phyloP scores from a whole-genome alignment of 2,329 filamentous ascomycete genomes.

The Claviceps capensis region DNA sequence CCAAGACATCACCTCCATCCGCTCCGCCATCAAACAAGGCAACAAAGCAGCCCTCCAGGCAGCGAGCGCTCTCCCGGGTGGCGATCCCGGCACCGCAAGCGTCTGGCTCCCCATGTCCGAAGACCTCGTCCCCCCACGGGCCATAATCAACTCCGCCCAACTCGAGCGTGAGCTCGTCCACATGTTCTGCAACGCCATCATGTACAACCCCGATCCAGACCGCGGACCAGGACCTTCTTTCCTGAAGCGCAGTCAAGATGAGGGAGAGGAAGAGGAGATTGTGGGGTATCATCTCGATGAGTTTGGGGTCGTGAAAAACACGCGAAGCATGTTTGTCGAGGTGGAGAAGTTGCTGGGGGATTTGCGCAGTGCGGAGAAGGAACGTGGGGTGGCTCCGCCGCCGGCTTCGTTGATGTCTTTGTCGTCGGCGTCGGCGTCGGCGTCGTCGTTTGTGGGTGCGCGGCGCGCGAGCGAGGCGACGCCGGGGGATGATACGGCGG shows the following conservation, averaged over 20 bases:
- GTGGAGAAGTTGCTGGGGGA: constrained; percentile 67
- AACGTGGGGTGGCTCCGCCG: constrained; percentile 23
- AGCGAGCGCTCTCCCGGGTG: constrained; percentile 45
- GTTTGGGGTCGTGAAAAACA: constrained; percentile 77
- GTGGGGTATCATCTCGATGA: constrained; percentile 59
- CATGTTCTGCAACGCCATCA: constrained; percentile 96
- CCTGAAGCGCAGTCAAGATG: constrained; percentile 29
- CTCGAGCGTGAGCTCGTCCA: constrained; percentile 86
- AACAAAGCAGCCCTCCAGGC: constrained; percentile 49
- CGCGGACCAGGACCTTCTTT: constrained; percentile 55
- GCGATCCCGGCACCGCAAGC: constrained; percentile 40
- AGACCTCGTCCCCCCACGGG: constrained; percentile 72
- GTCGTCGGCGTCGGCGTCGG: constrained; percentile 13
- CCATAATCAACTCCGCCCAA: constrained; percentile 86
- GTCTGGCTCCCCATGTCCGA: constrained; percentile 56
- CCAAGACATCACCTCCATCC: constrained; percentile 66
- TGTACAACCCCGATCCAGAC: constrained; percentile 85
- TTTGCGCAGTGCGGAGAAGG: constrained; percentile 60
- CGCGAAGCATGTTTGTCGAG: constrained; percentile 77
- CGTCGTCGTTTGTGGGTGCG: neutral
- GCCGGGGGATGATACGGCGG: constrained; percentile 31
- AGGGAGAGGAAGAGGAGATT: constrained; percentile 31
- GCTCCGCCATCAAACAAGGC: constrained; percentile 60
- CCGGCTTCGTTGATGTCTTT: constrained; percentile 9
- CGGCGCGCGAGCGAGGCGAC: constrained; percentile 25